Conservation (phyloP, 495 filamentous ascomycete species). For the Daldinia concentrica region DNA sequence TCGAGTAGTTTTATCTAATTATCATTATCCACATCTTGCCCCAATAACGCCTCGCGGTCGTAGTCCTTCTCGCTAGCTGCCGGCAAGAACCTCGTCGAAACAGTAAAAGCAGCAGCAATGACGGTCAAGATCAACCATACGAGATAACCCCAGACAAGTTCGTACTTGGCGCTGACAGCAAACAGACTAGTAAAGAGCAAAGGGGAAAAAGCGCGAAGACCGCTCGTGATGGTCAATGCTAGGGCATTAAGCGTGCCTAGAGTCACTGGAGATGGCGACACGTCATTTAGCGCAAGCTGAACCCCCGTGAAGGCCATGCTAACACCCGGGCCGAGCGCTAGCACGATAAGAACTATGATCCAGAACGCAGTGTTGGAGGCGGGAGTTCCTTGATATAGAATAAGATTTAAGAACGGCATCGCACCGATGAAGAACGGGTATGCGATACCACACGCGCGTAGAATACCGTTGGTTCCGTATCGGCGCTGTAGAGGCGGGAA, state of each 20-base stretch:
- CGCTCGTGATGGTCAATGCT: constrained; percentile 63
- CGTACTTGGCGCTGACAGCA: constrained; percentile 65
- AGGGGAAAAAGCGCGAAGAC: constrained; percentile 65
- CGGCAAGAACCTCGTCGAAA: constrained; percentile 60
- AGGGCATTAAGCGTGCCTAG: constrained; percentile 73
- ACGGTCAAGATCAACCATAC: constrained; percentile 69
- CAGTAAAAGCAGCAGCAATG: constrained; percentile 56
- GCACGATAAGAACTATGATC: constrained; percentile 53
- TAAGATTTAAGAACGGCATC: constrained; percentile 61
- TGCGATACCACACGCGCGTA: constrained; percentile 60
- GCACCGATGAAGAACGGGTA: constrained; percentile 68
- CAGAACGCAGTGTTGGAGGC: constrained; percentile 60
- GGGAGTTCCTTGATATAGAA: constrained; percentile 54
- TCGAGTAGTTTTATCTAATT: background rate
- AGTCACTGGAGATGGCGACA: constrained; percentile 65
- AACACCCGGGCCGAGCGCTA: constrained; percentile 65
- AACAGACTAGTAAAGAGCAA: constrained; percentile 69
- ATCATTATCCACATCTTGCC: background rate
- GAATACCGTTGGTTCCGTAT: constrained; percentile 68
- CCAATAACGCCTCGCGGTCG: constrained; percentile 8
- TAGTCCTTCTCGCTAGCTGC: constrained; percentile 45
- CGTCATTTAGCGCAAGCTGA: constrained; percentile 75
- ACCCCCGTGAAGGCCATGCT: constrained; percentile 74
- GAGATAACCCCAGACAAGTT: constrained; percentile 67
- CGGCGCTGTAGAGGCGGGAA: constrained; percentile 69